Base-by-base conservation (phyloP, 139 green algal species). In the Chlamydomonas applanata region DNA sequence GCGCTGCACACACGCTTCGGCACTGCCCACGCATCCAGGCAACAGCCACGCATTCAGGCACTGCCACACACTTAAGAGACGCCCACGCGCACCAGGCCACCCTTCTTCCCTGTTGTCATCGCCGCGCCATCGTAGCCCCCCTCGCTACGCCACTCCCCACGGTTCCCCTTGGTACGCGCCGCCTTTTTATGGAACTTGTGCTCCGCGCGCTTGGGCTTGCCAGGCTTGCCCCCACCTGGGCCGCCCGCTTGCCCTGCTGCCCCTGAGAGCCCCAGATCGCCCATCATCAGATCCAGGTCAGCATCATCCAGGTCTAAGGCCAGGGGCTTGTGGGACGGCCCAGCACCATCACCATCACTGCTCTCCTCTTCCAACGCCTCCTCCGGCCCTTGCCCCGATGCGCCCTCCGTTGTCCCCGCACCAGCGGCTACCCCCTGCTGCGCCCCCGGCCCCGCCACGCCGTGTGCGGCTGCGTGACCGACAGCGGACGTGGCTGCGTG, bases 151-250 rank as follows among this genome's bases (percentile, higher is more conserved):
- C 68, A 34, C 70, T 80, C 29, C 59, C 88, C 86, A 0, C 86
- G 35, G 53, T 80, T 76, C 1, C 87, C 90, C 74, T 95, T 97
- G 32, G 16, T 85, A 17, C 87, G 60, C 9, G 87, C 40, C 20
- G 86, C 70, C 76, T 96, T 96, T 76, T 95, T 95, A 33, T 97
- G 84, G 62, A 95, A 94, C 78, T 94, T 94, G 79, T 93, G 83
- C 19, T 88, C 85, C 14, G 89, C 66, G 0, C 90, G 80, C 75
- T 87, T 89, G 5, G 61, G 27, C 5, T 24, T 36, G 61, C 56
- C 24, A 11, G 20, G 33, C 33, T 72, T 56, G 14, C 34, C 56
- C 25, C 53, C 25, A 11, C 40, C 11, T 49, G 7, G 40, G 40
- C 40, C 7, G 40, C 40, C 7, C 7, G 7, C 40, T 49, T 49